Evolutionary conservation across 129 eudicot species (phyloP).

Genomic region (Centaurea solstitialis): DNA sequence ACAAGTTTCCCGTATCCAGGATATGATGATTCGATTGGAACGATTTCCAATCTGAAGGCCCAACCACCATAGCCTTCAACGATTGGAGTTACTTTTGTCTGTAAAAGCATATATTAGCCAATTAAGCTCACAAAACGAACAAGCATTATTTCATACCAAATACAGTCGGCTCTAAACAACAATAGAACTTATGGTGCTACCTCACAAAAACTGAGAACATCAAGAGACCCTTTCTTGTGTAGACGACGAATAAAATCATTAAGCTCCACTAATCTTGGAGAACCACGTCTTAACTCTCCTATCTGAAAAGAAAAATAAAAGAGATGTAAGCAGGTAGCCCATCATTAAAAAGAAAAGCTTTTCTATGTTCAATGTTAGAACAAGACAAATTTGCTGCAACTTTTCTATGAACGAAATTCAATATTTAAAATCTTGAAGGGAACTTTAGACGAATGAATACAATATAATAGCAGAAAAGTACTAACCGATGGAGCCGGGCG

Average conservation of each 20-base stretch:
- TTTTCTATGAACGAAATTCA: not conserved
- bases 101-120: constrained; percentile 21
- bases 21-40: constrained; percentile 93
- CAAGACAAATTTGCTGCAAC: no score
- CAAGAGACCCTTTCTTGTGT: constrained; percentile 70
- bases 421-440: not conserved
- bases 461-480: constrained; percentile 2
- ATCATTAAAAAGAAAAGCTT: not conserved
- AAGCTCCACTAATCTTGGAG: constrained; percentile 83
- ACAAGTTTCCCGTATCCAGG: constrained; percentile 97
- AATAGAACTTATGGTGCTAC: constrained; percentile 36
- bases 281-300: constrained; percentile 97
- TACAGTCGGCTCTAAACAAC: not conserved
- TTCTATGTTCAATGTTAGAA: not conserved
- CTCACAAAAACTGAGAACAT: constrained; percentile 98
- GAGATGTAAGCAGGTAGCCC: not conserved
- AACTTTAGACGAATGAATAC: not conserved
- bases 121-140: not conserved
- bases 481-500: constrained; percentile 98
- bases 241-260: constrained; percentile 83
- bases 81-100: constrained; percentile 98
- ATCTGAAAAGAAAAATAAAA: constrained; percentile 50
- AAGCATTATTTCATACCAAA: not conserved
- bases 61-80: constrained; percentile 99
- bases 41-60: constrained; percentile 95